These are phyloP conservation scores for Penicillium sp. DNA, from an alignment of 2,329 filamentous ascomycete genomes.

Conservation along the genomic window DNA sequence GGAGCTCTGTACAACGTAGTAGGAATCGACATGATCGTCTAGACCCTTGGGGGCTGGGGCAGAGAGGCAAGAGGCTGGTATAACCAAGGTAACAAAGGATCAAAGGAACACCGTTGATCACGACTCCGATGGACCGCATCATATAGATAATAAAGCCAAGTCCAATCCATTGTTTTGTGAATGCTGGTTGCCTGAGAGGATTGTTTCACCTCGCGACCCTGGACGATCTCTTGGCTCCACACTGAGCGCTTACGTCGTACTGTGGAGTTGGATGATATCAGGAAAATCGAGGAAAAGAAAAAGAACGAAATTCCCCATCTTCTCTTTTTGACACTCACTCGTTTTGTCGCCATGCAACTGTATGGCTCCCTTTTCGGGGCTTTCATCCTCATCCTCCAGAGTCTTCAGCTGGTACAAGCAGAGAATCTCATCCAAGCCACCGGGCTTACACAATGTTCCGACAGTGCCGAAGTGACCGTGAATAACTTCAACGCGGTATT, in stretches of 20 bases:
- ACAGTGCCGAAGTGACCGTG: slow-evolving; percentile 14
- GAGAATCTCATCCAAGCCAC: slow-evolving; percentile 15
- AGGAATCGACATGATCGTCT: background rate
- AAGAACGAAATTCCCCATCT: background rate
- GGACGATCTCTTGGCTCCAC: slow-evolving; percentile 7
- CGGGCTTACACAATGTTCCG: slow-evolving; percentile 16
- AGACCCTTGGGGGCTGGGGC: background rate
- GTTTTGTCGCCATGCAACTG: slow-evolving; percentile 7
- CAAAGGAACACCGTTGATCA: background rate
- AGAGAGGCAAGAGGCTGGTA: background rate
- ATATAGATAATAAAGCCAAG: background rate
- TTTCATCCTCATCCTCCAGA: slow-evolving; percentile 2
- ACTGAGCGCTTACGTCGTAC: slow-evolving; percentile 8
- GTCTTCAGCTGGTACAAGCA: slow-evolving; percentile 10
- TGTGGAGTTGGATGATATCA: slow-evolving; percentile 11
- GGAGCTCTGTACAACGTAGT: too few species aligned
- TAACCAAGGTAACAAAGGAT: background rate
- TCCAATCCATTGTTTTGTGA: background rate
- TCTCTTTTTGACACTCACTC: slow-evolving; percentile 1
- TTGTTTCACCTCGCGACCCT: background rate
- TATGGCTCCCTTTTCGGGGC: slow-evolving; percentile 1
- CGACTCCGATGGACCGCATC: background rate
- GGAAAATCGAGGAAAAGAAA: background rate
- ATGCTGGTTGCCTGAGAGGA: slow-evolving; percentile 2
- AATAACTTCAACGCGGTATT: slow-evolving; percentile 36